Conservation (phyloP, 2,329 filamentous ascomycete species). For the Onygenales sp. region DNA sequence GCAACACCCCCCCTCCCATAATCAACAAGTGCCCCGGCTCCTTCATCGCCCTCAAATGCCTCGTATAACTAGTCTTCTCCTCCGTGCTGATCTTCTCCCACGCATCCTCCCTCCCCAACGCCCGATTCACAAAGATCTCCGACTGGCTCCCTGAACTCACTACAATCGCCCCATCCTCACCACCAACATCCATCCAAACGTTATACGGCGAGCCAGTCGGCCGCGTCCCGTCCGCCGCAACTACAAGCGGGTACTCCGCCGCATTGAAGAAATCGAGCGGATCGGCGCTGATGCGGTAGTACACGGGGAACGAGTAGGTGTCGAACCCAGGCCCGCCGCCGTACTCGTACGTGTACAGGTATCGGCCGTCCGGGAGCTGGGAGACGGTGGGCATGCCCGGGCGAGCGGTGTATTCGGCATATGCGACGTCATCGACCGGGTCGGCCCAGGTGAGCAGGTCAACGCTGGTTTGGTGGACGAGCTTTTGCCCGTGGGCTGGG, state of each 20-base stretch:
- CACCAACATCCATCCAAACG: constrained; percentile 42
- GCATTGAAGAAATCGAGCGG: constrained; percentile 39
- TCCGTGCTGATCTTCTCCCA: constrained; percentile 39
- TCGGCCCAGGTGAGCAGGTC: constrained; percentile 53
- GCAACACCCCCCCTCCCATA: constrained; percentile 27
- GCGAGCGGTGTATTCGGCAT: constrained; percentile 48
- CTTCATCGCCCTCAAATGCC: constrained; percentile 37
- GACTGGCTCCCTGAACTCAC: constrained; percentile 32
- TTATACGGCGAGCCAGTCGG: constrained; percentile 42
- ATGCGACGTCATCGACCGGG: constrained; percentile 51
- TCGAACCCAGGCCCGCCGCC: constrained; percentile 33
- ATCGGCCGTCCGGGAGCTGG: constrained; percentile 48
- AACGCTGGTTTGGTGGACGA: constrained; percentile 53
- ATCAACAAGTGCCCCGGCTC: constrained; percentile 30
- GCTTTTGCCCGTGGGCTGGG: constrained; percentile 56
- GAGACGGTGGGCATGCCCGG: constrained; percentile 60
- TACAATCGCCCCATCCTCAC: constrained; percentile 39
- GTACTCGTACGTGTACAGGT: constrained; percentile 57
- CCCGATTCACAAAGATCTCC: constrained; percentile 40
- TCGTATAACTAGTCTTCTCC: constrained; percentile 36
- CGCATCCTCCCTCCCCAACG: constrained; percentile 31
- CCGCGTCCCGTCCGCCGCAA: constrained; percentile 34
- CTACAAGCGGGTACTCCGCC: constrained; percentile 31
- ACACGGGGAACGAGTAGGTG: constrained; percentile 39
- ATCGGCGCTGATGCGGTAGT: constrained; percentile 41